phyloP scores from a whole-genome alignment of 495 filamentous ascomycete species.

The Xylaria palmicola region DNA sequence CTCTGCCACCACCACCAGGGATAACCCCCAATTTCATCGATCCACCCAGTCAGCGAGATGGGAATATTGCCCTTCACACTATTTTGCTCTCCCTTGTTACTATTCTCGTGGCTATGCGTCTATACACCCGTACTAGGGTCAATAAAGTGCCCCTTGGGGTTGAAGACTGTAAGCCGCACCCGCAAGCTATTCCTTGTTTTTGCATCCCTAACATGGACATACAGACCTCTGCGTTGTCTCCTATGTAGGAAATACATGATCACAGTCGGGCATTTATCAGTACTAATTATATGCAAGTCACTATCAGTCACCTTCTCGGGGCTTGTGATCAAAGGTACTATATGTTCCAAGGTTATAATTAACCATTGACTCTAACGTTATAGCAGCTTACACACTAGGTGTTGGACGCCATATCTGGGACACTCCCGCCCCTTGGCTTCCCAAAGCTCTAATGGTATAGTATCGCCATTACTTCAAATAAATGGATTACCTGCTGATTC shows the following conservation, averaged over 20 bases:
- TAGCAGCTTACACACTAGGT: not conserved
- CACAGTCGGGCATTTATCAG: too few species aligned
- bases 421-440: not conserved
- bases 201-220: too few species aligned
- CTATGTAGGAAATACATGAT: too few species aligned
- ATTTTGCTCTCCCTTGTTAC: not conserved
- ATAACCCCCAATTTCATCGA: not conserved
- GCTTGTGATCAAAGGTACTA: too few species aligned
- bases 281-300: too few species aligned
- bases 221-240: too few species aligned
- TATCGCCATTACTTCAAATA: not conserved
- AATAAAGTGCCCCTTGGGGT: not conserved
- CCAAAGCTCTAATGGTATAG: not conserved
- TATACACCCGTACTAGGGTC: not conserved
- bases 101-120: not conserved
- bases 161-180: not conserved
- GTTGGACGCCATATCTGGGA: not conserved
- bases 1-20: not conserved
- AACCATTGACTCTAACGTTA: too few species aligned
- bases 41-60: not conserved
- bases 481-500: not conserved
- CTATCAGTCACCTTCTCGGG: too few species aligned
- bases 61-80: not conserved
- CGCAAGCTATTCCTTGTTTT: too few species aligned
- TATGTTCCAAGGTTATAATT: too few species aligned